These are phyloP conservation scores for Fusarium penzigii DNA, from an alignment of 2,329 filamentous ascomycete species.

Conservation along the genomic window DNA sequence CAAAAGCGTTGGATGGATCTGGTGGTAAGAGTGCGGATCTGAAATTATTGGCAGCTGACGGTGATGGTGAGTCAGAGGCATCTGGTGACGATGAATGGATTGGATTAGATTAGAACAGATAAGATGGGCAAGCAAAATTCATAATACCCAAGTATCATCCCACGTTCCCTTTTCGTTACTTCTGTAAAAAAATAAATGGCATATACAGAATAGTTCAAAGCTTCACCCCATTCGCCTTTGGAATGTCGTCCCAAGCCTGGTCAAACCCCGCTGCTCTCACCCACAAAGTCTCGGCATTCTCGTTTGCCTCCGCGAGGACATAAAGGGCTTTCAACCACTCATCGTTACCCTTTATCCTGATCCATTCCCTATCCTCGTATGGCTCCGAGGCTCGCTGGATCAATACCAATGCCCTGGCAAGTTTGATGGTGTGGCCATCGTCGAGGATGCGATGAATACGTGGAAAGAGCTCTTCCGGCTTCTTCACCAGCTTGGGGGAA, in stretches of 20 bases:
- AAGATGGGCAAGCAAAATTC: conserved; percentile 15
- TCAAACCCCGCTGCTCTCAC: conserved; percentile 63
- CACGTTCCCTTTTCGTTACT: neutral
- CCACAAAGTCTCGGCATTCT: conserved; percentile 56
- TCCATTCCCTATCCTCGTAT: conserved; percentile 49
- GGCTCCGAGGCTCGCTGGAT: conserved; percentile 54
- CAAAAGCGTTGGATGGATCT: conserved; percentile 19
- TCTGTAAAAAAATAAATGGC: no score
- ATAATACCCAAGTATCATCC: conserved; percentile 26
- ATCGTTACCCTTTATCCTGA: conserved; percentile 53
- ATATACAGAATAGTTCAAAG: neutral
- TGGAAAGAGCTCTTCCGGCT: conserved; percentile 50
- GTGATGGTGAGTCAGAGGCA: conserved; percentile 34
- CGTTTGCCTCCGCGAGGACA: conserved; percentile 63
- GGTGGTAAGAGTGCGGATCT: conserved; percentile 24
- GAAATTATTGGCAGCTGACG: conserved; percentile 36
- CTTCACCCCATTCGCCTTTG: conserved; percentile 13
- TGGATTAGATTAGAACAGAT: conserved; percentile 45
- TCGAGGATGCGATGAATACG: conserved; percentile 57
- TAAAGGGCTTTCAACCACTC: conserved; percentile 63
- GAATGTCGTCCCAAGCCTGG: conserved; percentile 60
- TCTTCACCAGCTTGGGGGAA: conserved; percentile 43
- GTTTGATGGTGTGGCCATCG: conserved; percentile 81
- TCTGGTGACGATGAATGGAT: conserved; percentile 49
- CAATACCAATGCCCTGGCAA: conserved; percentile 68